Conservation (phyloP, 2,329 filamentous ascomycete species). For the Botrytis fabae region DNA sequence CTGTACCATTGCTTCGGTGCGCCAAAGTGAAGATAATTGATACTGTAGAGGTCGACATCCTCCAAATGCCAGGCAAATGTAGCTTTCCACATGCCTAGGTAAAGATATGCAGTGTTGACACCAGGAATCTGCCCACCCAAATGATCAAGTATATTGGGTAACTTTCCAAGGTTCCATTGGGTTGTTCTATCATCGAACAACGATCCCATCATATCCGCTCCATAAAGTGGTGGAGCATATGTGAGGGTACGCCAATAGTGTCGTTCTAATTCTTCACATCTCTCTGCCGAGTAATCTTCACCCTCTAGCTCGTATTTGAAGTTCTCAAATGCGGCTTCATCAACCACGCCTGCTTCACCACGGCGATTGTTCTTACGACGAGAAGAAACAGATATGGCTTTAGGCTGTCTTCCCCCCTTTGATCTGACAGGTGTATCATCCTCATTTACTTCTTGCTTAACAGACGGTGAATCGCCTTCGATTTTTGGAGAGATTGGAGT, state of each 20-base stretch:
- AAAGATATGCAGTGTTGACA: constrained; percentile 96
- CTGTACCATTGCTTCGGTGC: constrained; percentile 99
- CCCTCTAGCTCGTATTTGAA: constrained; percentile 88
- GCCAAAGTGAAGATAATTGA: constrained; percentile 99
- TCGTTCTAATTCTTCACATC: constrained; percentile 91
- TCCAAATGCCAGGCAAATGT: constrained; percentile 99
- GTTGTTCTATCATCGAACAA: constrained; percentile 85
- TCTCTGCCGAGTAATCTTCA: constrained; percentile 84
- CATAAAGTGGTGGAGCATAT: constrained; percentile 92
- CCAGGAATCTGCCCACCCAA: constrained; percentile 94
- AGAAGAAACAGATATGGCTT: constrained; percentile 73
- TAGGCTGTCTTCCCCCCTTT: constrained; percentile 49
- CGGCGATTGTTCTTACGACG: constrained; percentile 82
- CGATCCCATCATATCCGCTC: constrained; percentile 93
- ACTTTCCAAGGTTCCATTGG: constrained; percentile 90
- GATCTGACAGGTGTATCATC: constrained; percentile 46
- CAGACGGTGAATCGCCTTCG: constrained; percentile 41
- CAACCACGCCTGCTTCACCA: constrained; percentile 77
- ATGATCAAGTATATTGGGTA: constrained; percentile 90
- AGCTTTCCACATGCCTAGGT: constrained; percentile 99
- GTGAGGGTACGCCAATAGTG: constrained; percentile 97
- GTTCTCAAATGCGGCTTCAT: constrained; percentile 85
- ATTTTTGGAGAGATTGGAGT: constrained; percentile 53
- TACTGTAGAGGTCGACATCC: constrained; percentile 98
- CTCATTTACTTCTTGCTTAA: constrained; percentile 44